Percentiles rank a stretch among this genome's conserved stretches.
phyloP scores from a whole-genome alignment of 306 rosid genomes.

The Senna tora region DNA sequence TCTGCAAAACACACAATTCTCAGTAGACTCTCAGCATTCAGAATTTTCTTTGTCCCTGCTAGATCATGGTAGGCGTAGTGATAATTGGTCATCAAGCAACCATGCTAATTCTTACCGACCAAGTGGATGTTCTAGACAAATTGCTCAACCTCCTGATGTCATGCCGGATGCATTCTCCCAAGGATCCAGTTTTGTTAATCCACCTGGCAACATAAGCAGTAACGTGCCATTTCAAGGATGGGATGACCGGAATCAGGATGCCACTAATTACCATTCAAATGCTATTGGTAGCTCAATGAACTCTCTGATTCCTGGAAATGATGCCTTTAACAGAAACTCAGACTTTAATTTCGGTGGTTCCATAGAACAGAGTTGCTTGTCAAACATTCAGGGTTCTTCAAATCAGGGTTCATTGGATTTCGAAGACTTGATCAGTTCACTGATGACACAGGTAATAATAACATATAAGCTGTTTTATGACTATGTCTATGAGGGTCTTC shows the following conservation, averaged over 20 bases:
- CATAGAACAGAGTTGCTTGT: conserved; percentile 45
- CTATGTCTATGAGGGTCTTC: conserved; percentile 10
- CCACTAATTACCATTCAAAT: conserved; percentile 48
- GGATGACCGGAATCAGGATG: conserved; percentile 61
- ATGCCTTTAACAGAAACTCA: conserved; percentile 45
- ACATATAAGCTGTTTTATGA: conserved; percentile 26
- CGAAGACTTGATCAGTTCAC: conserved; percentile 73
- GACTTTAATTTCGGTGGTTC: conserved; percentile 54
- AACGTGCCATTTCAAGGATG: conserved; percentile 60
- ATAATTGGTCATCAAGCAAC: conserved; percentile 59
- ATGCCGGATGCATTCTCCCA: conserved; percentile 49
- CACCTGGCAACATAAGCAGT: conserved; percentile 42
- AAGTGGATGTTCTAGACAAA: conserved; percentile 38
- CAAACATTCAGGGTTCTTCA: conserved; percentile 68
- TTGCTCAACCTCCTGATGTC: conserved; percentile 43
- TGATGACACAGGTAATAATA: conserved; percentile 71
- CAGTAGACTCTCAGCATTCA: conserved; percentile 44
- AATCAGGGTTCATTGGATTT: conserved; percentile 80
- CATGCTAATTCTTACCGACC: conserved; percentile 45
- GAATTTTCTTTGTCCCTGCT: conserved; percentile 50
- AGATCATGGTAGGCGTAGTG: conserved; percentile 54
- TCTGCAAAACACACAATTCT: conserved; percentile 41
- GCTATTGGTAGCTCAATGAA: conserved; percentile 42
- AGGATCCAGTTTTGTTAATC: conserved; percentile 40
- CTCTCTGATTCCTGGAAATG: conserved; percentile 54